Percentiles rank a stretch among this genome's conserved stretches.
phyloP scores from a whole-genome alignment of 139 green algal species.

The Zygnema circumcarinatum region DNA sequence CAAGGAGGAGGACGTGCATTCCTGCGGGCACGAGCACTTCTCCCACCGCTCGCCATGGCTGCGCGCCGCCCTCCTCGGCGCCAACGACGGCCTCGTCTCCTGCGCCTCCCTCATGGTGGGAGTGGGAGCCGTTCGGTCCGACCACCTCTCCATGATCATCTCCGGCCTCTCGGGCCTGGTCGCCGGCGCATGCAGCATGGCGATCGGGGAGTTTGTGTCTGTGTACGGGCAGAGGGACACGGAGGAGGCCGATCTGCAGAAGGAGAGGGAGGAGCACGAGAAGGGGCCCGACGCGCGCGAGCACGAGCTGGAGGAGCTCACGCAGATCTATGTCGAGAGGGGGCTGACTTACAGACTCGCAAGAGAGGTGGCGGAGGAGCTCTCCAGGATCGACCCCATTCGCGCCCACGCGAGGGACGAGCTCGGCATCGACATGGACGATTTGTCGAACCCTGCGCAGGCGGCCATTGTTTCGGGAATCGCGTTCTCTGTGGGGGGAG shows the following conservation, averaged over 20 bases:
- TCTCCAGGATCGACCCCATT: constrained; percentile 72
- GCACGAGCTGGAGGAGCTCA: constrained; percentile 47
- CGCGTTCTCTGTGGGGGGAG: constrained; percentile 72
- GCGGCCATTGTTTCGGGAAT: constrained; percentile 69
- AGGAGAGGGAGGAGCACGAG: constrained; percentile 50
- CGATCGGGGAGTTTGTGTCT: constrained; percentile 56
- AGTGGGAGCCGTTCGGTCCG: constrained; percentile 35
- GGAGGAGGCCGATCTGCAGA: constrained; percentile 50
- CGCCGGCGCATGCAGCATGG: constrained; percentile 48
- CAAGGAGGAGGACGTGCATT: not conserved
- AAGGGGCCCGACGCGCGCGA: constrained; percentile 36
- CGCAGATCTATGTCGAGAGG: constrained; percentile 57
- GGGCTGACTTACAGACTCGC: constrained; percentile 75
- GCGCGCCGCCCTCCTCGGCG: constrained; percentile 48
- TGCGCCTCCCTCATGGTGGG: constrained; percentile 52
- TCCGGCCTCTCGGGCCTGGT: constrained; percentile 48
- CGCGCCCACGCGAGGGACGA: constrained; percentile 84
- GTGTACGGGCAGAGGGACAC: constrained; percentile 52
- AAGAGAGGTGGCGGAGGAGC: constrained; percentile 66
- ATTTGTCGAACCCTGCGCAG: constrained; percentile 79
- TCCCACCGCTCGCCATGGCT: constrained; percentile 53
- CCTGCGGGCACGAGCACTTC: constrained; percentile 51
- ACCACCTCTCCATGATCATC: constrained; percentile 36
- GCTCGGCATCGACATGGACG: constrained; percentile 90
- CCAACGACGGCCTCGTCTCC: constrained; percentile 63